phyloP scores from a whole-genome alignment of 495 filamentous ascomycete genomes.

The Aspergillus biplanus region DNA sequence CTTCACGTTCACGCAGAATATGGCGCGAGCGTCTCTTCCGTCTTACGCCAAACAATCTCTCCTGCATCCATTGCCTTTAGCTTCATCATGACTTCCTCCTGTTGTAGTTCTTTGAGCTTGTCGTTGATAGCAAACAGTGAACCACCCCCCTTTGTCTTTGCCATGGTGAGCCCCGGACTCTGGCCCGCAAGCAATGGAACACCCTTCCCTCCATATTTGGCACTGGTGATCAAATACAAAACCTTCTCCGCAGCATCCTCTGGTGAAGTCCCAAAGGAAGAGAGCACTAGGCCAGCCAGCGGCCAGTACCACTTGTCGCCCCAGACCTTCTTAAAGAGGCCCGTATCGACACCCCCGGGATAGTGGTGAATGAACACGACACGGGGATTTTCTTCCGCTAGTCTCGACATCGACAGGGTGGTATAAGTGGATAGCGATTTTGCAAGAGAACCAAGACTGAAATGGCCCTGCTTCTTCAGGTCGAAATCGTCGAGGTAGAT shows the following conservation, averaged over 20 bases:
- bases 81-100: constrained; percentile 32
- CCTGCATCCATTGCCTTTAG: constrained; percentile 28
- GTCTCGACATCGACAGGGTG: constrained; percentile 23
- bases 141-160: constrained; percentile 28
- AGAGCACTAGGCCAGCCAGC: constrained; percentile 28
- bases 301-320: constrained; percentile 25
- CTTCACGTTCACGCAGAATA: constrained; percentile 23
- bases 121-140: constrained; percentile 38
- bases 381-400: constrained; percentile 37
- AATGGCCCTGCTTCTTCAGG: constrained; percentile 36
- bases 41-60: constrained; percentile 36
- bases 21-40: constrained; percentile 29
- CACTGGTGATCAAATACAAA: constrained; percentile 38
- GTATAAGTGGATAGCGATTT: constrained; percentile 20
- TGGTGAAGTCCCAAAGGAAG: constrained; percentile 21
- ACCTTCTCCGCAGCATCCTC: constrained; percentile 35
- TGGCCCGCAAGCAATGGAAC: constrained; percentile 20
- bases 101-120: constrained; percentile 31
- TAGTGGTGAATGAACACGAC: constrained; percentile 41
- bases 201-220: constrained; percentile 34
- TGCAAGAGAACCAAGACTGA: constrained; percentile 28
- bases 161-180: constrained; percentile 22
- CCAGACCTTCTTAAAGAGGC: constrained; percentile 32
- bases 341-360: constrained; percentile 43
- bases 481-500: constrained; percentile 38